Base-by-base conservation (phyloP, 139 green algal genomes). In the Chlamydomonas eustigma region DNA sequence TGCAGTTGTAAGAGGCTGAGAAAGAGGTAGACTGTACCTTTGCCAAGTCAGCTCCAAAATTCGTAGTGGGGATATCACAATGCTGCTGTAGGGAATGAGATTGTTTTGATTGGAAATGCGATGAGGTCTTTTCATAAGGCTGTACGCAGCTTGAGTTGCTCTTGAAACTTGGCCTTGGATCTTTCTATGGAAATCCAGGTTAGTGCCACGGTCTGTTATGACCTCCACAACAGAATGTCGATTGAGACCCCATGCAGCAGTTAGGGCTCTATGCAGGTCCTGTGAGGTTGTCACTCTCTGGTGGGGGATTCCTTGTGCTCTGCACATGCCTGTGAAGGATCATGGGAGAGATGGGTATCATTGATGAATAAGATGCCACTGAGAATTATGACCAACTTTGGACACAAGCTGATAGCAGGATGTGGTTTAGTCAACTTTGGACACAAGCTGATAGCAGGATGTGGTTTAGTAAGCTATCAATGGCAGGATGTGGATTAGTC, bases 161-260 rank as follows among this genome's bases (percentile, higher is more conserved):
- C 31, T 37, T 36, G 37, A 32, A 30, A 84, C 87, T 2, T 35
- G 71, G 18, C 58, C 67, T 74, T 96, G 88, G 2, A 97, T 78
- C 33, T 71, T 22, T 1, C 86, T 70, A 79, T 98, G 94, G 30
- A 90, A 38, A 5, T 85, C 74, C 24, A 95, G 82, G 70, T 98
- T 98, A 74, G 50, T 63, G 50, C 72, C 37, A 1, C 85, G 83
- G 51, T 85, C 78, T 18, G 89, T 94, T 24, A 90, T 66, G 0
- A 96, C 88, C 86, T 98, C 95, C 1, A 98, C 84, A 2, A 98
- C 90, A 2, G 81, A 93, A 81, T 97, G 94, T 1, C 83, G 69
- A 64, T 94, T 93, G 33, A 92, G 84, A 24, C 73, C 76, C 90
- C 92, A 96, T 0, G 95, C 91, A 0, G 78, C 80, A 1, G 51